Base-by-base conservation (phyloP, 805 yeast genomes). In the Metschnikowia baotianmanensis region DNA sequence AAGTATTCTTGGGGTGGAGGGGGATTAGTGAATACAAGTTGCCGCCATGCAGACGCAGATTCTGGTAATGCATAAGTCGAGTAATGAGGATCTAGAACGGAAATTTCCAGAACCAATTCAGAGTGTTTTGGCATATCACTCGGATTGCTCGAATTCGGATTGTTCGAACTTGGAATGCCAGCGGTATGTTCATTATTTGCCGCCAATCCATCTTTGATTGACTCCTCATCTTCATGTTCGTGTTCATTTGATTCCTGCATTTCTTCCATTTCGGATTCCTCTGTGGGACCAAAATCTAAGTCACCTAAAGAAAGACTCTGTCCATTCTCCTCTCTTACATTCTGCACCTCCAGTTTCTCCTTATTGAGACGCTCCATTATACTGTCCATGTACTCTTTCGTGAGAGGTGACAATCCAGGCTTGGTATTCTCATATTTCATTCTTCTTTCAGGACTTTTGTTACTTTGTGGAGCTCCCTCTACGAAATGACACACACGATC, bases 41-140 rank as follows among this genome's bases (percentile, higher is more conserved):
- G 47, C 16, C 72, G 50, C 72, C 74, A 68, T 33, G 50, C 42
- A 21, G 46, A 48, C 5, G 65, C 61, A 0, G 60, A 53, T 26
- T 40, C 42, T 6, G 69, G 68, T 1, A 55, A 32, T 8, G 25
- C 20, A 9, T 13, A 20, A 21, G 11, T 6, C 9, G 23, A 9
- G 9, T 32, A 9, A 3, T 9, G 22, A 12, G 16, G 30, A 12
- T 25, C 13, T 25, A 11, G 28, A n/a, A n/a, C n/a, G n/a, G n/a
- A n/a, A n/a, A n/a, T n/a, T n/a, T n/a, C n/a, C n/a, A n/a, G n/a
- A n/a, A n/a, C n/a, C n/a, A n/a, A n/a, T n/a, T n/a, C n/a, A n/a
- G n/a, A n/a, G n/a, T n/a, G n/a, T n/a, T n/a, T n/a, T n/a, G n/a
- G n/a, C n/a, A n/a, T n/a, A n/a, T n/a, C n/a, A n/a, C n/a, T n/a